Conservation (phyloP, 2,329 filamentous ascomycete species). For the Arthrinium phaeospermum region DNA sequence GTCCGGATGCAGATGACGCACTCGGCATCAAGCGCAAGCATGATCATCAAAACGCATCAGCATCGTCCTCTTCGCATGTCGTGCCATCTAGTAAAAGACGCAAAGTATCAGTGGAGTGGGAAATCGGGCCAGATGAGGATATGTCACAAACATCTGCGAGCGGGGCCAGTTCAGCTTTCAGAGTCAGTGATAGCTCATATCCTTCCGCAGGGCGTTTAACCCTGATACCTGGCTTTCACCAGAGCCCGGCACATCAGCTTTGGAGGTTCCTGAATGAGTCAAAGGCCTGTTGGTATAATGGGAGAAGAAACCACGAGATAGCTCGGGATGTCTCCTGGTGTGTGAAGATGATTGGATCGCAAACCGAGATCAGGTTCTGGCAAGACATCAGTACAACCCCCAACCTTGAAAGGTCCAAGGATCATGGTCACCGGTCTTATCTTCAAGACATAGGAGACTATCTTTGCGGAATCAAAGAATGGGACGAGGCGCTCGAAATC, state of each 20-base stretch:
- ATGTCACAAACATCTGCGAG: background rate
- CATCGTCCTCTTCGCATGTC: background rate
- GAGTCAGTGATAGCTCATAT: background rate
- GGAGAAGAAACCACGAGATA: background rate
- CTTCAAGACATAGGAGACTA: background rate
- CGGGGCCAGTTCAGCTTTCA: background rate
- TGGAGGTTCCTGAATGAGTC: background rate
- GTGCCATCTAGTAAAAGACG: background rate
- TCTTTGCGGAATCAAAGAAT: background rate
- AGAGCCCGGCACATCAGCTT: background rate
- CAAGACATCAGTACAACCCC: rapidly evolving
- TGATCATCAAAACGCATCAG: background rate
- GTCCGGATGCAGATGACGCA: too few relatives aligned
- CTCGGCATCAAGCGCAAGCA: background rate
- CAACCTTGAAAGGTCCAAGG: background rate
- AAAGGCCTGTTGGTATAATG: background rate
- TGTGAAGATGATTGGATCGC: background rate
- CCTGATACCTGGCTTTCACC: background rate
- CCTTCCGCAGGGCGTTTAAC: too few relatives aligned
- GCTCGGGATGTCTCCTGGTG: background rate
- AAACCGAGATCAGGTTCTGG: background rate
- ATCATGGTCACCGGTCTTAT: background rate
- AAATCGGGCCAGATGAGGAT: background rate
- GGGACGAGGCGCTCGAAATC: background rate
- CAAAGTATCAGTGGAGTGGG: background rate